phyloP scores from a whole-genome alignment of 352 stramenopile species.

The Sclerospora graminicola region DNA sequence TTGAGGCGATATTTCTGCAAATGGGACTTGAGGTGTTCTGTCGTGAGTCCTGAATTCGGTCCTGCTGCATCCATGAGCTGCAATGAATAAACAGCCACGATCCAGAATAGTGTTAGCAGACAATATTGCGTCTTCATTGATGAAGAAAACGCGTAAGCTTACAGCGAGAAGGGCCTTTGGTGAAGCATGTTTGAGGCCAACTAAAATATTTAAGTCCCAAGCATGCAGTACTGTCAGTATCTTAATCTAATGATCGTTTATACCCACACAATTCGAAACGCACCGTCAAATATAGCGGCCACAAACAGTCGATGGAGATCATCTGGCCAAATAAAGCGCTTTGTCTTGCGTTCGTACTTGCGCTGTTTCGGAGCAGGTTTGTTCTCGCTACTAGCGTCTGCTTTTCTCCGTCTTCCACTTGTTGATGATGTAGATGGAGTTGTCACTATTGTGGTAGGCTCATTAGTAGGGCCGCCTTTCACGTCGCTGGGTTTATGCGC shows the following conservation, averaged over 20 bases:
- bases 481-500: slow-evolving; percentile 10
- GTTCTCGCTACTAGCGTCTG: slow-evolving; percentile 3
- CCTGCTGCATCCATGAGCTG: slow-evolving; percentile 64
- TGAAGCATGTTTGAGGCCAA: slow-evolving; percentile 77
- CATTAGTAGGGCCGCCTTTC: slow-evolving; percentile 3
- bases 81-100: slow-evolving; percentile 5
- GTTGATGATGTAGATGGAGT: not conserved
- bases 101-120: slow-evolving; percentile 18
- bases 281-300: slow-evolving; percentile 80
- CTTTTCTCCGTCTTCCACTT: slow-evolving; percentile 12
- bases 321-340: slow-evolving; percentile 82
- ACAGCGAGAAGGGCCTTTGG: slow-evolving; percentile 72
- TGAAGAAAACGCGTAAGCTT: slow-evolving; percentile 6
- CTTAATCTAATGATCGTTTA: not conserved
- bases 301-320: slow-evolving; percentile 84
- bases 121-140: not conserved
- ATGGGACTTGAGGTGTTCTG: slow-evolving; percentile 78
- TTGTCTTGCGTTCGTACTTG: slow-evolving; percentile 85
- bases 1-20: slow-evolving; percentile 86
- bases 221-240: not conserved
- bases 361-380: slow-evolving; percentile 36
- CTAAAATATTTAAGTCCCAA: slow-evolving; percentile 19
- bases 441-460: not conserved
- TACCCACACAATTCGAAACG: slow-evolving; percentile 3
- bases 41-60: slow-evolving; percentile 54